Conservation (phyloP, 2,329 filamentous ascomycete species). For the Biscogniauxia mediterranea region DNA sequence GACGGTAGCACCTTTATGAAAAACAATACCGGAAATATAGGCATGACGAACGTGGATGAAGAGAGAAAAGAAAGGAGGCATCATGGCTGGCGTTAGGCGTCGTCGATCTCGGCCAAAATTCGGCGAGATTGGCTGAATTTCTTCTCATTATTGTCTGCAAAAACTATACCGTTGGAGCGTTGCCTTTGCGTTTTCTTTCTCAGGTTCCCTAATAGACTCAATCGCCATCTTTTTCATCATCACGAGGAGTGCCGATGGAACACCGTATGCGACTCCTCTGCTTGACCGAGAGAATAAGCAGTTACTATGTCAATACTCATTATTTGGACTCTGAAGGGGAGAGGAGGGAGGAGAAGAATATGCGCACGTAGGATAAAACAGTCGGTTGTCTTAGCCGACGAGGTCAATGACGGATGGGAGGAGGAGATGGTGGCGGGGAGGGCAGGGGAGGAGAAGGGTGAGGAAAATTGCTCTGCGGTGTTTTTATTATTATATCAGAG, state of each 20-base stretch:
- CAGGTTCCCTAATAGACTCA: background rate
- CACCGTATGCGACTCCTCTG: background rate
- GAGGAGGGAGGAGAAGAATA: background rate
- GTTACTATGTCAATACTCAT: background rate
- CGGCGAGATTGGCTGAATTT: background rate
- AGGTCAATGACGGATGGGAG: background rate
- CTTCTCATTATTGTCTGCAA: background rate
- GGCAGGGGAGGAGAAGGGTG: background rate
- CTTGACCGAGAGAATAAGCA: background rate
- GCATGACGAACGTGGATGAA: conserved; percentile 5
- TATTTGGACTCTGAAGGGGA: background rate
- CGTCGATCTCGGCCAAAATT: background rate
- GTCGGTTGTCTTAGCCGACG: background rate
- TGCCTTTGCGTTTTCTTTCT: background rate
- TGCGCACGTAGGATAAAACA: background rate
- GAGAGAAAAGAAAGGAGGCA: conserved; percentile 11
- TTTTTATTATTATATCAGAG: background rate
- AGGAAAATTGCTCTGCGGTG: background rate
- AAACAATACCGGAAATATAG: conserved; percentile 3
- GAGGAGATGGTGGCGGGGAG: no score
- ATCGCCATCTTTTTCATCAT: background rate
- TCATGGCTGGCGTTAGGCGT: conserved; percentile 17
- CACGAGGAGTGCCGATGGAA: background rate
- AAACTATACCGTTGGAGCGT: background rate
- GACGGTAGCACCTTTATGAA: background rate